Percentiles rank a stretch among this genome's conserved stretches.
Conservation (phyloP, 2,329 filamentous ascomycete genomes). For the Calonectria fujianensis region DNA sequence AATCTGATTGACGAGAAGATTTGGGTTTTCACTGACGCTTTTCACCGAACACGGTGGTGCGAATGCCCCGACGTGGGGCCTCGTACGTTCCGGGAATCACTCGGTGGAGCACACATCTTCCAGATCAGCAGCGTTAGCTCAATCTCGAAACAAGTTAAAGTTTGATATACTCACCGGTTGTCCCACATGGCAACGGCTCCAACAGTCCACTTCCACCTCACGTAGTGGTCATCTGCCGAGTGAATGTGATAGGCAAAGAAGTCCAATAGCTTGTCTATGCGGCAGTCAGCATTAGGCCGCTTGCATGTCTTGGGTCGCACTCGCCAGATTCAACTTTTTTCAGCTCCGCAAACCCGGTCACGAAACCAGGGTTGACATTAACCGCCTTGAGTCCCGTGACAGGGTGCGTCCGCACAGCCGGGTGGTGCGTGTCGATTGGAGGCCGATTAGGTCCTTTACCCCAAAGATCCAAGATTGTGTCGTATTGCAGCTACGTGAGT, state of each 20-base stretch:
- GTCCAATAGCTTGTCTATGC: constrained; percentile 59
- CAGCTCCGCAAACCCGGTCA: constrained; percentile 69
- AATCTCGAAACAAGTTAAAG: not conserved
- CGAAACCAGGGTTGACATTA: constrained; percentile 68
- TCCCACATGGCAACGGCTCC: constrained; percentile 72
- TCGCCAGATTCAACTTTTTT: constrained; percentile 69
- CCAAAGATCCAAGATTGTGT: constrained; percentile 39
- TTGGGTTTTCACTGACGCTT: constrained; percentile 33
- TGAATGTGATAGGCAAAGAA: constrained; percentile 69
- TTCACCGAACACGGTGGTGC: constrained; percentile 41
- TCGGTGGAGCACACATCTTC: constrained; percentile 37
- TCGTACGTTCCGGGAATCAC: constrained; percentile 46
- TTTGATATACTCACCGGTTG: constrained; percentile 55
- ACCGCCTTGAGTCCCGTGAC: constrained; percentile 68
- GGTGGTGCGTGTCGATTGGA: constrained; percentile 69
- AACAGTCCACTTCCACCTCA: constrained; percentile 70
- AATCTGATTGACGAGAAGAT: not conserved
- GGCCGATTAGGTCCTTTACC: constrained; percentile 55
- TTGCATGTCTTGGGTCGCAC: constrained; percentile 15
- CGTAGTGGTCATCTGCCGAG: constrained; percentile 69
- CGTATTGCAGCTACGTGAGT: constrained; percentile 34
- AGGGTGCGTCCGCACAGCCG: constrained; percentile 69
- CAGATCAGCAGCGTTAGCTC: not conserved
- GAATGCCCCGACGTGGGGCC: constrained; percentile 38
- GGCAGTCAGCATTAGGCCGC: not conserved